A percentile compares a stretch with the other conserved stretches of the same genome.
Evolutionary conservation across 352 stramenopile genomes (phyloP).

Genomic region (Globisporangium heterothallicum): DNA sequence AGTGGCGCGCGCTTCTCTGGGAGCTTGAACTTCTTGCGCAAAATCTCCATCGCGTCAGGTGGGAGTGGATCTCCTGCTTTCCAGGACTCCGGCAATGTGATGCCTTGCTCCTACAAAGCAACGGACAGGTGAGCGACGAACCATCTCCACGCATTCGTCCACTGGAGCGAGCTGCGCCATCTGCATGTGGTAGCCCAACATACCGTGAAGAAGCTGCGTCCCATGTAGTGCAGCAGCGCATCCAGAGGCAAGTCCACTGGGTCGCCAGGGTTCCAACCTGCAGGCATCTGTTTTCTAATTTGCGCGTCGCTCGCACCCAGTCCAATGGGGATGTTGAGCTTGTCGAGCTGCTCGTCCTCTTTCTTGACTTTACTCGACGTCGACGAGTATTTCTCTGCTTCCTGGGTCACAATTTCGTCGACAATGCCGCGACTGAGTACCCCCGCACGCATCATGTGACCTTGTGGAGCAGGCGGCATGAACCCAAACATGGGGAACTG

Average conservation of each 20-base stretch:
- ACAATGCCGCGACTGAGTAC: conserved; percentile 79
- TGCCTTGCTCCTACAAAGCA: conserved; percentile 48
- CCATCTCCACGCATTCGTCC: too few relatives aligned
- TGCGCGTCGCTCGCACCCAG: conserved; percentile 65
- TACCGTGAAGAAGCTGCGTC: conserved; percentile 65
- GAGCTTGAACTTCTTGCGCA: conserved; percentile 79
- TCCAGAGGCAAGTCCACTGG: conserved; percentile 73
- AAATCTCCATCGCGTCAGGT: conserved; percentile 62
- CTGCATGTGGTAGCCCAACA: conserved; percentile 2
- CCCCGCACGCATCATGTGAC: conserved; percentile 82
- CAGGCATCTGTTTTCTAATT: conserved; percentile 70
- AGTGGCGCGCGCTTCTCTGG: conserved; percentile 58
- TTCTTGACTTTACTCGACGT: conserved; percentile 30
- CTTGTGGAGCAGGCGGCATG: conserved; percentile 73
- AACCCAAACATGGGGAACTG: conserved; percentile 87
- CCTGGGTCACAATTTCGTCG: conserved; percentile 72
- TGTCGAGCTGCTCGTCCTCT: conserved; percentile 28
- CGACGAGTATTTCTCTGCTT: conserved; percentile 59
- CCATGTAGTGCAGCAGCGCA: conserved; percentile 76
- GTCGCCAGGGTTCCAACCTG: conserved; percentile 77
- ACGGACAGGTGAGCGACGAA: too few relatives aligned
- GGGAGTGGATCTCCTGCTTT: conserved; percentile 66
- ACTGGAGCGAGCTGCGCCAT: too few relatives aligned
- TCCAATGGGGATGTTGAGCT: conserved; percentile 59
- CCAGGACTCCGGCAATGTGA: conserved; percentile 63